Conservation (phyloP, 371 early-diverging fungal genomes). For the Apophysomyces variabilis region DNA sequence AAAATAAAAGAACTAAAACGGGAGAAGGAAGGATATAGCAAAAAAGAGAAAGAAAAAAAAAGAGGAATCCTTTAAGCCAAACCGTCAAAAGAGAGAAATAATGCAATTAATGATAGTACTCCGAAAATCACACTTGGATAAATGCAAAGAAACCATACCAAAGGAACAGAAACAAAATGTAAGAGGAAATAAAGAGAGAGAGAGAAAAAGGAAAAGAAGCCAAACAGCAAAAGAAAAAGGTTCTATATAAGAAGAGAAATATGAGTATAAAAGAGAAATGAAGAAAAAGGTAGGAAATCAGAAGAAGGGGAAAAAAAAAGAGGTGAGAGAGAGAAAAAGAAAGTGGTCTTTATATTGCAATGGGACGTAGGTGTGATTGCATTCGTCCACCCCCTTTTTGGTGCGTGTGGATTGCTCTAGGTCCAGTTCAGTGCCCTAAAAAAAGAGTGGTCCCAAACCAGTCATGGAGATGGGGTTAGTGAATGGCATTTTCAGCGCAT, state of each 20-base stretch:
- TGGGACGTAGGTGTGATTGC: slow-evolving; percentile 9
- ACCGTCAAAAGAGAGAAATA: slow-evolving; percentile 26
- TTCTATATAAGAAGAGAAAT: not conserved
- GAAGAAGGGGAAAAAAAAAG: not conserved
- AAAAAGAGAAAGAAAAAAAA: slow-evolving; percentile 8
- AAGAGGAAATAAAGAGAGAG: slow-evolving; percentile 12
- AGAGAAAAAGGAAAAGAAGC: slow-evolving; percentile 9
- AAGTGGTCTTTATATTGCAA: slow-evolving; percentile 1
- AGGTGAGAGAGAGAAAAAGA: not conserved
- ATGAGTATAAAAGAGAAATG: not conserved
- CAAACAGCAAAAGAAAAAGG: not conserved
- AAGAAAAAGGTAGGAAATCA: not conserved
- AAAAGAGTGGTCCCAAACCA: not conserved
- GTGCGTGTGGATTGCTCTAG: too few relatives aligned
- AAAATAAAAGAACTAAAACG: not conserved
- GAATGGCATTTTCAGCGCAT: slow-evolving; percentile 10
- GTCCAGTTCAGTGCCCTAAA: too few relatives aligned
- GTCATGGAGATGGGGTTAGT: not conserved
- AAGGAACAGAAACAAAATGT: slow-evolving; percentile 8
- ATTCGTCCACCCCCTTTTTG: not conserved
- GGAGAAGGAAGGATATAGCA: not conserved
- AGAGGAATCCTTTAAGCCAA: slow-evolving; percentile 20
- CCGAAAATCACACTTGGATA: slow-evolving; percentile 33
- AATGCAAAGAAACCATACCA: slow-evolving; percentile 41
- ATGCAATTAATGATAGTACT: slow-evolving; percentile 25